Evolutionary conservation across 768 basidiomycete species (phyloP), one percentile per base, ranked within the genome.

Genomic region (Mycena vitilis): DNA sequence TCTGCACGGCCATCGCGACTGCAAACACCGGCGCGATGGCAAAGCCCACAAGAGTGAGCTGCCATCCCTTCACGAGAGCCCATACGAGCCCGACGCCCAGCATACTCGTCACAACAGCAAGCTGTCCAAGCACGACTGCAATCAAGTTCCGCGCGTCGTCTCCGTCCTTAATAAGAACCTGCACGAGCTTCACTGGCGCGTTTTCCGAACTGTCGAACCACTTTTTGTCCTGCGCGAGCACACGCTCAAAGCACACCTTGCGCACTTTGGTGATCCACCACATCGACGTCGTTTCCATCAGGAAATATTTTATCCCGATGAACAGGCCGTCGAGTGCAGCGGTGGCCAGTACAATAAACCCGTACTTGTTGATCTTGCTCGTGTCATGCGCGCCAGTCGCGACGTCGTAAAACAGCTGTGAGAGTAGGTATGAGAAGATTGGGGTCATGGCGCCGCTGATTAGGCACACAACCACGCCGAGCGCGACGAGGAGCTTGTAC

Each of bases 371-470:
- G 80, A 95, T 92, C n/a, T 81, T 76, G 13, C 81, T 75, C 3
- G 87, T 72, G 63, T 95, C 83, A n/a, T 88, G 81, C 1, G 91
- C 94, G 52, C 91, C 90, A 70, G 84, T 86, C 37, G 92, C 91
- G 15, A 94, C 89, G 65, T 91, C 85, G 77, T 87, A 91, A 64
- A 97, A 86, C 13, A 99, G 86, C 8, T 85, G 86, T 12, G 95
- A 93, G 73, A 98, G 89, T 68, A 96, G 86, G 81, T 85, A 95
- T 1, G 97, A 96, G 85, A 98, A 99, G 52, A 98, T 69, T 2
- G 98, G 97, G 0, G 95, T 98, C 84, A 94, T 90, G 4, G 93
- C 87, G 20, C 98, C 97, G 71, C 89, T 91, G 58, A 87, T 78
- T 47, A 95, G 69, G 66, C 91, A 90, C 34, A 87, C 75, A 63